Evolutionary conservation across 805 yeast species (phyloP), one percentile per base, ranked within the genome.

Genomic region (Scheffersomyces stipitis): DNA sequence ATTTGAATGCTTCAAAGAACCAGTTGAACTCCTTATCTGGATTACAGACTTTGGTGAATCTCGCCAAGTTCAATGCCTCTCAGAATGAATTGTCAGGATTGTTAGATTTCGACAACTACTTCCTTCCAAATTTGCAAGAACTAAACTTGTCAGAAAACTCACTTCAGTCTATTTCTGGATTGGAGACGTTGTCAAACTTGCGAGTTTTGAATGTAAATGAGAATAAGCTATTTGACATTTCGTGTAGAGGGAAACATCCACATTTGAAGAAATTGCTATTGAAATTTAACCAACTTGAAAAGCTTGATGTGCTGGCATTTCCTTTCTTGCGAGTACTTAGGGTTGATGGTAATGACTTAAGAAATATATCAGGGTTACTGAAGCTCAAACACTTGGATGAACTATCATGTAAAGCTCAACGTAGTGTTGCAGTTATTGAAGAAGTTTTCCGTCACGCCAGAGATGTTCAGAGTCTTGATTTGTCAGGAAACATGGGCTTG

Each of bases 291-390:
- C 46, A 55, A 5, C 44, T 75, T 22, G 42, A 41, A 15, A 27
- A 32, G 2, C 46, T 75, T 15, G 60, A 68, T 34, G 43, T 73
- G 13, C 44, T 44, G 1, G 28, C 43, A 7, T 66, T 60, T 36
- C 73, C 75, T 0, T 52, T 42, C 22, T 58, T 77, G 42, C 57
- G 76, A 31, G 66, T 64, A 3, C 51, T 77, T 26, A 57, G 75
- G 28, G 48, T 73, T 12, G 81, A 76, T 46, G 72, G 77, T 4
- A 73, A 73, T 40, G 41, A 49, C 4, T 41, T 73, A 10, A 40
- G 40, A 5, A 30, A 42, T 0, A 18, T 64, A 2, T 35, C 44
- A 1, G 62, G 65, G 9, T 42, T 71, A 13, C 49, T 49, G 12
- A 55, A 47, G 8, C 51, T 66, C 31, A 59, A 46, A 18, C 45